These are phyloP conservation scores for Hippophae gyantsensis DNA, from an alignment of 306 rosid genomes.

Conservation along the genomic window DNA sequence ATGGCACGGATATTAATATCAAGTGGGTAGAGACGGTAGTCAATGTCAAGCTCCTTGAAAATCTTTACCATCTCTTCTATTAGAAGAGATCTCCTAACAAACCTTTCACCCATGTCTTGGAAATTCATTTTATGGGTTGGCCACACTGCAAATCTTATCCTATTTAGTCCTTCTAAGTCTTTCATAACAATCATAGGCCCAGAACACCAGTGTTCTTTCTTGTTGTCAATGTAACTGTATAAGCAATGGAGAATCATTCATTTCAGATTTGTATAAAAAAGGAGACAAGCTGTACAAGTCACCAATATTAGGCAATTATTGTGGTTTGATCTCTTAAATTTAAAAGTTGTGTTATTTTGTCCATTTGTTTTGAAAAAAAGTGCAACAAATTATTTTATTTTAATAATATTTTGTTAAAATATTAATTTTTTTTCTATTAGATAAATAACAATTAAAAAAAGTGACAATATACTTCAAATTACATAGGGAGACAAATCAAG, in stretches of 20 bases:
- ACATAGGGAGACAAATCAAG: no score
- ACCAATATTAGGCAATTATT: no score
- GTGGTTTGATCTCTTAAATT: no score
- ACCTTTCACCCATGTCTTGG: constrained; percentile 84
- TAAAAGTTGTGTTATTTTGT: no score
- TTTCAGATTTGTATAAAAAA: neutral
- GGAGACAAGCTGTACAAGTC: neutral
- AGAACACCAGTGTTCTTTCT: constrained; percentile 87
- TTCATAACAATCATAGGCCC: constrained; percentile 46
- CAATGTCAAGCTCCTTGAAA: constrained; percentile 66
- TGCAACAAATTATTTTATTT: no score
- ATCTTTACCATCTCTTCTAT: constrained; percentile 76
- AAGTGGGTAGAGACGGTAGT: constrained; percentile 54
- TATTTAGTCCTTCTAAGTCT: constrained; percentile 47
- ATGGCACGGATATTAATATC: constrained; percentile 53
- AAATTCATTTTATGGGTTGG: constrained; percentile 65
- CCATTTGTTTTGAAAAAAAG: no score
- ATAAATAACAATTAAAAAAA: no score
- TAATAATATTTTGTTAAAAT: no score
- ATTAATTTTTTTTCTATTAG: no score
- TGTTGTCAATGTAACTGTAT: constrained; percentile 66
- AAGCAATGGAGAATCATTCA: neutral
- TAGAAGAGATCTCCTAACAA: constrained; percentile 43
- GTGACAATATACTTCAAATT: no score
- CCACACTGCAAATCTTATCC: constrained; percentile 57